Evolutionary conservation across 2,329 filamentous ascomycete species (phyloP).

Genomic region (Penicillium glabrum): DNA sequence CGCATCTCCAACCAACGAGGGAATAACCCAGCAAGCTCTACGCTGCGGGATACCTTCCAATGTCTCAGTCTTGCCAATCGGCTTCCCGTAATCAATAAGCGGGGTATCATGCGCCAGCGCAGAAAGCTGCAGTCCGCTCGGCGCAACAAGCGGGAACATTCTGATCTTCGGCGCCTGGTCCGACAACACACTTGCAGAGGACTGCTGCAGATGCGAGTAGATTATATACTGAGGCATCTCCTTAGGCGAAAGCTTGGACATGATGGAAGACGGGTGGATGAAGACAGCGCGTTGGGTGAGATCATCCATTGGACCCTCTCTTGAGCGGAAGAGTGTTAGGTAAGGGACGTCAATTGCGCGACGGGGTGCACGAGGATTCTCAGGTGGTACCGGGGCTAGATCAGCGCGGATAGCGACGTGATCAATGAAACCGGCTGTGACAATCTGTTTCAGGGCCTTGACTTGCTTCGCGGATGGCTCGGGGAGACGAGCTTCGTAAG

Average conservation of each 20-base stretch:
- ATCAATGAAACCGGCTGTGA: constrained; percentile 89
- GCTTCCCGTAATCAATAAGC: constrained; percentile 81
- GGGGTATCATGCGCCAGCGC: constrained; percentile 82
- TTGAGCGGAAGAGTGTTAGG: constrained; percentile 74
- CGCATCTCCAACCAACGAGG: constrained; percentile 69
- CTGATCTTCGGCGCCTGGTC: constrained; percentile 69
- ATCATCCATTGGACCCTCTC: constrained; percentile 45
- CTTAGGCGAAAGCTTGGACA: constrained; percentile 66
- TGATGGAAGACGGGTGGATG: constrained; percentile 79
- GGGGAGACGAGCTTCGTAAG: constrained; percentile 53
- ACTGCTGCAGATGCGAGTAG: constrained; percentile 80
- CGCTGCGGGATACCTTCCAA: constrained; percentile 48
- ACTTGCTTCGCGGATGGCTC: constrained; percentile 67
- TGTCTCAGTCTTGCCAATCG: constrained; percentile 74
- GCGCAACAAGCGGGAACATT: constrained; percentile 83
- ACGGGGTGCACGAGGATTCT: constrained; percentile 66
- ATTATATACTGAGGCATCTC: constrained; percentile 86
- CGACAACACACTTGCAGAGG: constrained; percentile 53
- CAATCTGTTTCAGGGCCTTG: constrained; percentile 83
- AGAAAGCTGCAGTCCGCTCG: constrained; percentile 73
- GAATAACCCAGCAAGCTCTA: constrained; percentile 81
- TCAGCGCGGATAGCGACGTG: constrained; percentile 91
- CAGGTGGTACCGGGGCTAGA: constrained; percentile 71
- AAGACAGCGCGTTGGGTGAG: constrained; percentile 70
- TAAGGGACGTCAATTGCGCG: constrained; percentile 94